These are phyloP conservation scores for Blastosporella zonata DNA, from an alignment of 1,284 basidiomycete genomes.

Conservation along the genomic window DNA sequence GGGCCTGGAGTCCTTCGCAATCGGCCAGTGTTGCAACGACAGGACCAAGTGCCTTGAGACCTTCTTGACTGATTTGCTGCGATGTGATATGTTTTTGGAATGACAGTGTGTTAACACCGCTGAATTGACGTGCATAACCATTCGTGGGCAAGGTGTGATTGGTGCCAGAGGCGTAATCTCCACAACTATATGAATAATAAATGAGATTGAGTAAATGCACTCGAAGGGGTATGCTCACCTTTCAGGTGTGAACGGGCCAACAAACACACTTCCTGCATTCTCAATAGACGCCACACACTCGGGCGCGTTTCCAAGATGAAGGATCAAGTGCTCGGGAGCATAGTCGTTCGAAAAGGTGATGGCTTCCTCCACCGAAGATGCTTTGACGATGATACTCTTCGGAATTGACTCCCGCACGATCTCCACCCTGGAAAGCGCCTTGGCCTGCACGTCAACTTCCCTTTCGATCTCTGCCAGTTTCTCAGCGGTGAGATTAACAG, in stretches of 20 bases:
- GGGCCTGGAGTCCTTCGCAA: conserved; percentile 92
- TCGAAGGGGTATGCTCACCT: conserved; percentile 51
- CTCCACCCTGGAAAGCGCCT: conserved; percentile 81
- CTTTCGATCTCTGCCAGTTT: conserved; percentile 75
- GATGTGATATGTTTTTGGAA: conserved; percentile 99
- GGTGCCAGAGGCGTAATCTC: conserved; percentile 97
- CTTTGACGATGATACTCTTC: conserved; percentile 89
- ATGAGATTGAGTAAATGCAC: conserved; percentile 8
- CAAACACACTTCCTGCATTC: conserved; percentile 96
- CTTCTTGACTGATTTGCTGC: conserved; percentile 84
- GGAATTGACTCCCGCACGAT: conserved; percentile 90
- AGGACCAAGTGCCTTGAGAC: conserved; percentile 81
- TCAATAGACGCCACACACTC: conserved; percentile 67
- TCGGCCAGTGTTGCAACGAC: conserved; percentile 90
- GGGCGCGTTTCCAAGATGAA: conserved; percentile 78
- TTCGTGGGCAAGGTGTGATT: conserved; percentile 97
- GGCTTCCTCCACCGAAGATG: conserved; percentile 68
- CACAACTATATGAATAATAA: conserved; percentile 60
- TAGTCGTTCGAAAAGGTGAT: conserved; percentile 94
- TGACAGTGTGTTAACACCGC: conserved; percentile 94
- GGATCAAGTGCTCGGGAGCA: conserved; percentile 94
- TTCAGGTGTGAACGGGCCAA: conserved; percentile 93
- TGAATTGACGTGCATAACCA: conserved; percentile 96
- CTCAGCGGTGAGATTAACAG: conserved; percentile 64
- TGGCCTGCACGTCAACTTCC: conserved; percentile 89